Evolutionary conservation across 768 basidiomycete species (phyloP).

Genomic region (Naganishia friedmannii): DNA sequence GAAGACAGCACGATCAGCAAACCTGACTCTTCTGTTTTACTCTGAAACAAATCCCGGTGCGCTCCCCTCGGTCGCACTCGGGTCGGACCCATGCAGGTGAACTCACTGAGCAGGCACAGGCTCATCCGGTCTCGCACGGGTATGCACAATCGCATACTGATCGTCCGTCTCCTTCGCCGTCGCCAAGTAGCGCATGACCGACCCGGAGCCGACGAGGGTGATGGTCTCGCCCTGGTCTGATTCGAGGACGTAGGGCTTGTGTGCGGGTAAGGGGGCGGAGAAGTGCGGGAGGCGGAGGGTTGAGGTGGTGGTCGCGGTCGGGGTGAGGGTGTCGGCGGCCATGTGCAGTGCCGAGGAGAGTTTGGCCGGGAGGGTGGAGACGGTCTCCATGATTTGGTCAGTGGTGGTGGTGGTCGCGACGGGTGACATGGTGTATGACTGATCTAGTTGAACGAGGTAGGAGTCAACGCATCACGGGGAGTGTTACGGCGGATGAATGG

Average conservation of each 20-base stretch:
- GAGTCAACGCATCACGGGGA: too few species aligned
- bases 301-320: constrained; percentile 1
- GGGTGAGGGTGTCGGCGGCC: constrained; percentile 16
- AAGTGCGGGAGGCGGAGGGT: constrained; percentile 26
- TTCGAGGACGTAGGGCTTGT: constrained; percentile 29
- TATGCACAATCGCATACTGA: constrained; percentile 28
- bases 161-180: constrained; percentile 26
- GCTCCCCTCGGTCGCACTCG: too few species aligned
- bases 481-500: neutral
- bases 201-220: constrained; percentile 28
- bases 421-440: neutral
- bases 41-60: too few species aligned
- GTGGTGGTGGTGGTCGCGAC: constrained; percentile 1
- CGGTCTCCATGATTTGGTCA: constrained; percentile 11
- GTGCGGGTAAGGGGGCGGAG: constrained; percentile 18
- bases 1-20: too few species aligned
- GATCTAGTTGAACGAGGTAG: neutral
- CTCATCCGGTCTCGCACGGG: constrained; percentile 27
- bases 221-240: constrained; percentile 31
- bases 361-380: constrained; percentile 14
- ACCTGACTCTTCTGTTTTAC: too few species aligned
- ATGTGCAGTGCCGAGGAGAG: constrained; percentile 3
- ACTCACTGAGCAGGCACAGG: constrained; percentile 31
- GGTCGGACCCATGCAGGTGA: too few species aligned
- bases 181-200: constrained; percentile 28